Conservation (phyloP, 805 yeast genomes). For the Cyberlindnera mycetangii region DNA sequence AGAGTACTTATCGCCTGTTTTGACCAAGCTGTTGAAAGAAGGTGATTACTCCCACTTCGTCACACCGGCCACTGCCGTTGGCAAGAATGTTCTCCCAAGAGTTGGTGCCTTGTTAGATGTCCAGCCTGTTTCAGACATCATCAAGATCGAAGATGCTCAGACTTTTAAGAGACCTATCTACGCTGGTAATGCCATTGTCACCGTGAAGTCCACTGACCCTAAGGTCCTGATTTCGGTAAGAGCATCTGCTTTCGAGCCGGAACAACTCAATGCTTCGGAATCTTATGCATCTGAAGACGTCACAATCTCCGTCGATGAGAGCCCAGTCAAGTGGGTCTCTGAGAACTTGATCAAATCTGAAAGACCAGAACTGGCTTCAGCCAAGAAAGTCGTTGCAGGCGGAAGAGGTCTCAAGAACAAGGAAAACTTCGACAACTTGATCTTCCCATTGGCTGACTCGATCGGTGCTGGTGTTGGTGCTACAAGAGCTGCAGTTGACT, state of each 20-base stretch:
- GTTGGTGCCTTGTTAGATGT: conserved; percentile 79
- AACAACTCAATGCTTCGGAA: conserved; percentile 33
- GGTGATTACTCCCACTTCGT: conserved; percentile 66
- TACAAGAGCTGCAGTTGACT: conserved; percentile 96
- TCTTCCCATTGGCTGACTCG: conserved; percentile 81
- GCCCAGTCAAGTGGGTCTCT: conserved; percentile 61
- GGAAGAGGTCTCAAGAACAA: conserved; percentile 92
- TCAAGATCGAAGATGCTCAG: conserved; percentile 57
- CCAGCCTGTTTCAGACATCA: conserved; percentile 86
- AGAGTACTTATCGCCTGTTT: conserved; percentile 76
- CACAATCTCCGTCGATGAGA: conserved; percentile 31
- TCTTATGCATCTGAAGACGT: conserved; percentile 48
- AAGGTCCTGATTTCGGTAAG: conserved; percentile 74
- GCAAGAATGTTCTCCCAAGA: conserved; percentile 84
- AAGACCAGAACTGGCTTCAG: conserved; percentile 89
- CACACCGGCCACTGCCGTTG: conserved; percentile 80
- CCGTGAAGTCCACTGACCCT: conserved; percentile 68
- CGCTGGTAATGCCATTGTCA: conserved; percentile 91
- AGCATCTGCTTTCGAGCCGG: conserved; percentile 72
- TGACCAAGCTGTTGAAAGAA: conserved; percentile 35
- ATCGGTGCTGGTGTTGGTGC: conserved; percentile 98
- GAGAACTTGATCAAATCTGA: conserved; percentile 74
- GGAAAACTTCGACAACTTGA: conserved; percentile 73
- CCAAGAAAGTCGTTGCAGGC: conserved; percentile 80
- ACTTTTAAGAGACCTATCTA: conserved; percentile 92